These are phyloP conservation scores for Salix viminalis DNA, from an alignment of 345 rosid genomes.

Conservation along the genomic window DNA sequence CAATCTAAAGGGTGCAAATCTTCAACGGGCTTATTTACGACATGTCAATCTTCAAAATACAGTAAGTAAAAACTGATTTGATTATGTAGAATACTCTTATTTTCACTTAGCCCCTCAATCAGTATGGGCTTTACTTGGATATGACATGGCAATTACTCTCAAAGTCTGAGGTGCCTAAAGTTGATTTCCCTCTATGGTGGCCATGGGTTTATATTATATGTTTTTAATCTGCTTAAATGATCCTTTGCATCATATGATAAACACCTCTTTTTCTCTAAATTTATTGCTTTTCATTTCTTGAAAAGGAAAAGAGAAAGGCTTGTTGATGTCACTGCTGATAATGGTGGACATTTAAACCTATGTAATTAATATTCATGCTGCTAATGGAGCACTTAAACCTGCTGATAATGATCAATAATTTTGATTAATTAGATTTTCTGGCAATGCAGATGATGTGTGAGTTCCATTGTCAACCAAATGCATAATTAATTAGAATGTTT, in stretches of 20 bases:
- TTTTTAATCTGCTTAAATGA: background rate
- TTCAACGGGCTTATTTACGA: constrained; percentile 82
- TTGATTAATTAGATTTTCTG: background rate
- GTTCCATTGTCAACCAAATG: background rate
- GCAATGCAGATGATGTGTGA: background rate
- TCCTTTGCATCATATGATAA: background rate
- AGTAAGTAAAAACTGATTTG: constrained; percentile 41
- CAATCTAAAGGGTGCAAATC: constrained; percentile 84
- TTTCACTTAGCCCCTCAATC: background rate
- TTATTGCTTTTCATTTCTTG: background rate
- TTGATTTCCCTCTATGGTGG: background rate
- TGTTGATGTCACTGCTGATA: background rate
- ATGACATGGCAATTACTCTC: background rate
- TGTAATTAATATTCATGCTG: background rate
- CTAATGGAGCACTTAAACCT: too few relatives aligned
- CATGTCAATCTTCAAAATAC: constrained; percentile 82
- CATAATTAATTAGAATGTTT: background rate
- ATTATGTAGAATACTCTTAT: background rate
- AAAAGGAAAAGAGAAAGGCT: background rate
- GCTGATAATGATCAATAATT: background rate
- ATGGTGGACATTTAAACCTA: background rate
- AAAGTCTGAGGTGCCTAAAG: background rate
- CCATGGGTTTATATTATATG: background rate
- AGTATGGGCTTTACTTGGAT: background rate
- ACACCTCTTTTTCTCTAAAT: background rate